Percentiles rank a stretch among this genome's conserved stretches.
Conservation (phyloP, 2,329 filamentous ascomycete genomes). For the Akanthomyces lecanii region DNA sequence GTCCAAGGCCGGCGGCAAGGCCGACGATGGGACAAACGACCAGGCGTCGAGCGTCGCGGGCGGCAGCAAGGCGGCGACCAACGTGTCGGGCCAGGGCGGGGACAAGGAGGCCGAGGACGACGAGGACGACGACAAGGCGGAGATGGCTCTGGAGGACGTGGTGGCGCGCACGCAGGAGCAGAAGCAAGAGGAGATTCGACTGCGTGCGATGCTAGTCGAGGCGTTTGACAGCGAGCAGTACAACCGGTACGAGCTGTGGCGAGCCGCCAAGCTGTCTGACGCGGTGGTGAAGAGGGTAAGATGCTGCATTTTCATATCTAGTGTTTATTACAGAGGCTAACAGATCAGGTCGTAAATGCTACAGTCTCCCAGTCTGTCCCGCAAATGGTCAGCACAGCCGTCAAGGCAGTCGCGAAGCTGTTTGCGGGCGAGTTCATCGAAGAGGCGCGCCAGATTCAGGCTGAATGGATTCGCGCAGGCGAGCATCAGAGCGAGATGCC, state of each 20-base stretch:
- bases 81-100: slow-evolving; percentile 43
- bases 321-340: not conserved
- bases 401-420: slow-evolving; percentile 71
- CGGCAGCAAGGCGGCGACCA: slow-evolving; percentile 38
- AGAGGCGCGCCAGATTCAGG: slow-evolving; percentile 63
- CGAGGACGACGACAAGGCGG: slow-evolving; percentile 52
- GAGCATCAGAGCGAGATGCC: slow-evolving; percentile 55
- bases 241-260: slow-evolving; percentile 66
- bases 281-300: slow-evolving; percentile 64
- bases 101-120: slow-evolving; percentile 48
- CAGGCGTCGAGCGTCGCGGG: slow-evolving; percentile 40
- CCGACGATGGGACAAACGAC: slow-evolving; percentile 35
- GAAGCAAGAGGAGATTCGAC: slow-evolving; percentile 56
- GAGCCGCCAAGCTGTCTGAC: slow-evolving; percentile 63
- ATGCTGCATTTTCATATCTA: not conserved
- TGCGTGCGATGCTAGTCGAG: slow-evolving; percentile 58
- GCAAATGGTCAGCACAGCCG: slow-evolving; percentile 67
- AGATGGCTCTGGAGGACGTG: slow-evolving; percentile 54
- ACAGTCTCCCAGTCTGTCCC: slow-evolving; percentile 77
- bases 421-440: slow-evolving; percentile 75
- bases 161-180: slow-evolving; percentile 63
- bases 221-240: slow-evolving; percentile 64
- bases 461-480: slow-evolving; percentile 61
- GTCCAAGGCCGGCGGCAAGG: slow-evolving; percentile 52
- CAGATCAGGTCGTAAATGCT: slow-evolving; percentile 64